Evolutionary conservation across 345 rosid genomes (phyloP).

Genomic region (Salix koriyanagi): DNA sequence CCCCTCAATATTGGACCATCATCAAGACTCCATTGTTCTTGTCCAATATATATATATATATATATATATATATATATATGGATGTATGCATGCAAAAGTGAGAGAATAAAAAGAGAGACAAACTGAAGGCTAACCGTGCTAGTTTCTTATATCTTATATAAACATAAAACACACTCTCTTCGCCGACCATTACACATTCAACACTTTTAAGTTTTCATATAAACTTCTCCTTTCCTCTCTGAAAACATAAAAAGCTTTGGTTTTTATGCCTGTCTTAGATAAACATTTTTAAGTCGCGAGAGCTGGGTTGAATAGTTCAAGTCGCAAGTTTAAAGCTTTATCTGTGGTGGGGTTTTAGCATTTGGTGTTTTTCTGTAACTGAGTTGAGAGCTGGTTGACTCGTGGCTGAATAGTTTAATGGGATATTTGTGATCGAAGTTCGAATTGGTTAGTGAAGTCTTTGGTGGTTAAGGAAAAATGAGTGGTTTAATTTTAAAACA

Average conservation of each 20-base stretch:
- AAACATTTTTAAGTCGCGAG: slow-evolving; percentile 1
- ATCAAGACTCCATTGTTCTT: background rate
- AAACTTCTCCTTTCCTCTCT: background rate
- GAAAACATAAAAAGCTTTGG: background rate
- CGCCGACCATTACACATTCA: slow-evolving; percentile 2
- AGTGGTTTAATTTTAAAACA: slow-evolving; percentile 35
- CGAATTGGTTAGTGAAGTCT: slow-evolving; percentile 13
- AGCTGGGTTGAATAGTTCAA: too few relatives aligned
- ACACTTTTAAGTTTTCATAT: slow-evolving; percentile 15
- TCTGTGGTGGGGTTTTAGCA: background rate
- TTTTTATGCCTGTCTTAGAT: background rate
- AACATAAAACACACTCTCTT: slow-evolving; percentile 13
- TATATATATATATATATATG: background rate
- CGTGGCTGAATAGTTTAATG: slow-evolving; percentile 11
- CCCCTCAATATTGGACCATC: background rate
- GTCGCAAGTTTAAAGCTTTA: background rate
- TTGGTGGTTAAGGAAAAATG: slow-evolving; percentile 5
- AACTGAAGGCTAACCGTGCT: slow-evolving; percentile 3
- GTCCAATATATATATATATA: background rate
- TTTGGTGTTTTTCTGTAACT: background rate
- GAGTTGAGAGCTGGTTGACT: background rate
- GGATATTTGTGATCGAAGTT: slow-evolving; percentile 14
- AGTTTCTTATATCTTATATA: slow-evolving; percentile 1
- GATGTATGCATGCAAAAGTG: background rate
- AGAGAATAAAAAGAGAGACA: background rate